Evolutionary conservation across 2,329 filamentous ascomycete genomes (phyloP).

Genomic region (Sporothrix globosa): DNA sequence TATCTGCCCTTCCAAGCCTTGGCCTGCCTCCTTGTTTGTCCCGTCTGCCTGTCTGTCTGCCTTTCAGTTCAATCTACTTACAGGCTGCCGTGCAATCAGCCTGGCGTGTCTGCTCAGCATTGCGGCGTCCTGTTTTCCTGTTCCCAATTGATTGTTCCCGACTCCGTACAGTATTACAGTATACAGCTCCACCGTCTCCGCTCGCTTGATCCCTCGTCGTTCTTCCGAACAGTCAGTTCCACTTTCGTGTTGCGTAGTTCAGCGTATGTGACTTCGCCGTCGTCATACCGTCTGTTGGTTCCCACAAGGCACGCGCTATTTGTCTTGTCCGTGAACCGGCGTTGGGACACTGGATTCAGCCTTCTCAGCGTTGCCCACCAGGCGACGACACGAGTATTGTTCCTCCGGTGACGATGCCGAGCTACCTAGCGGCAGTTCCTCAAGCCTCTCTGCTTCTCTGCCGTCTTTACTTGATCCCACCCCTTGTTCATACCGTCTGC

Average conservation of each 20-base stretch:
- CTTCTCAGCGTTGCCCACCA: slow-evolving; percentile 24
- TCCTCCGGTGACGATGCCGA: slow-evolving; percentile 22
- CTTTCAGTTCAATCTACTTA: too few relatives aligned
- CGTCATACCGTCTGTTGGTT: slow-evolving; percentile 1
- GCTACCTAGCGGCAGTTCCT: slow-evolving; percentile 8
- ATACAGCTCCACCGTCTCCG: slow-evolving; percentile 24
- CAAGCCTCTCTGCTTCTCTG: background rate
- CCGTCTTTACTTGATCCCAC: background rate
- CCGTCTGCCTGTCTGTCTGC: background rate
- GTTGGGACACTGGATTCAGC: slow-evolving; percentile 7
- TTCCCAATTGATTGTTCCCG: slow-evolving; percentile 24
- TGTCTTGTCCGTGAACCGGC: background rate
- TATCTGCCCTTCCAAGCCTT: background rate
- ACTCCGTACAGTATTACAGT: too few relatives aligned
- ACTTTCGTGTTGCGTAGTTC: background rate
- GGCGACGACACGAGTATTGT: background rate
- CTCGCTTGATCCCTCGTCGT: slow-evolving; percentile 11
- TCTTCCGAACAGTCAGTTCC: background rate
- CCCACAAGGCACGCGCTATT: background rate
- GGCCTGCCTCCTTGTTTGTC: background rate
- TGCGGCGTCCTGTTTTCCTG: slow-evolving; percentile 12
- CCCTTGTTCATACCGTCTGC: background rate
- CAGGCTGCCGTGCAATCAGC: background rate
- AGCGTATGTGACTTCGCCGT: background rate
- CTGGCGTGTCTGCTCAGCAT: slow-evolving; percentile 21